Conservation (phyloP, 1,139 yeast species). For the Geotrichum carabidarum region DNA sequence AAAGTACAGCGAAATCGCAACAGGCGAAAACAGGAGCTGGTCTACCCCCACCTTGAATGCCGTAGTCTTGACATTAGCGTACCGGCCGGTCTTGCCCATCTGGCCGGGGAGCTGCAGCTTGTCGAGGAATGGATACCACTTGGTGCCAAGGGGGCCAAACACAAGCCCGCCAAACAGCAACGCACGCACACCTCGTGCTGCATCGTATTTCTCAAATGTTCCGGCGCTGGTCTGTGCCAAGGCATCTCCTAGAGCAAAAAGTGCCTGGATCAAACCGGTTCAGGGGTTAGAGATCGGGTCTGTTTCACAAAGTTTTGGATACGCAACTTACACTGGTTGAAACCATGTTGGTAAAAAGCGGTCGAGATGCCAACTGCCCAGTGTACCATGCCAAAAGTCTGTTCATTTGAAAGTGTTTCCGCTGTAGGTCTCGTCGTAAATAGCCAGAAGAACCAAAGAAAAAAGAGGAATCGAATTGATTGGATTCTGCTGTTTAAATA, state of each 20-base stretch:
- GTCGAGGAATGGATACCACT: slow-evolving; percentile 62
- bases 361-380: slow-evolving; percentile 9
- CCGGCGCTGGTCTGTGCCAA: slow-evolving; percentile 10
- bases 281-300: neutral
- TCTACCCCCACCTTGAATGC: slow-evolving; percentile 57
- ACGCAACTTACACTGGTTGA: slow-evolving; percentile 16
- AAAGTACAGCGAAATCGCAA: slow-evolving; percentile 46
- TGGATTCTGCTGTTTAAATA: too few species aligned
- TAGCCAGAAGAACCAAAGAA: neutral
- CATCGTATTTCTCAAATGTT: slow-evolving; percentile 25
- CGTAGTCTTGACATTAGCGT: slow-evolving; percentile 40
- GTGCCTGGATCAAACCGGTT: neutral
- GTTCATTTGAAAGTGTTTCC: slow-evolving; percentile 6
- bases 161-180: slow-evolving; percentile 67
- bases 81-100: slow-evolving; percentile 1
- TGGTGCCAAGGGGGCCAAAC: slow-evolving; percentile 69
- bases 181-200: slow-evolving; percentile 56
- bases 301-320: neutral
- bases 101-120: slow-evolving; percentile 30
- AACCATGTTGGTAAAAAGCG: slow-evolving; percentile 14
- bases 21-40: slow-evolving; percentile 73
- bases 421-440: neutral
- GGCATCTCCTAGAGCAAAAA: slow-evolving; percentile 16
- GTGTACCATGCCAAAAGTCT: slow-evolving; percentile 13
- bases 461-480: neutral